A percentile compares a stretch with the other conserved stretches of the same genome.
phyloP scores from a whole-genome alignment of 768 basidiomycete species.

The Termitomyces sp. region DNA sequence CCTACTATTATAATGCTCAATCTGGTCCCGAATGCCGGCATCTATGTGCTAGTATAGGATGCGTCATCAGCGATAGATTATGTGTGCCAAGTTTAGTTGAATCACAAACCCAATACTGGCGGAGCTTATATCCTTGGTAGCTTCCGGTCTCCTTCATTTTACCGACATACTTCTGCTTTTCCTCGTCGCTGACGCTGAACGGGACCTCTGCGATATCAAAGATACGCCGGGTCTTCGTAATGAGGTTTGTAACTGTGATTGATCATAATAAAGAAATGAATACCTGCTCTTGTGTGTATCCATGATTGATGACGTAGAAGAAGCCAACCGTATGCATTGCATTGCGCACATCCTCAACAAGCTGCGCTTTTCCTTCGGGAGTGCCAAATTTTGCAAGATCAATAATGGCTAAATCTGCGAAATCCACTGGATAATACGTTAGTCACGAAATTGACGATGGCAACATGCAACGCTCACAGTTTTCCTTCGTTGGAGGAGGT shows the following conservation, averaged over 20 bases:
- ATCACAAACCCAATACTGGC: slow-evolving; percentile 17
- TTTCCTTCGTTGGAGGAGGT: slow-evolving; percentile 14
- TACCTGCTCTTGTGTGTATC: slow-evolving; percentile 38
- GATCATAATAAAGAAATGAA: background rate
- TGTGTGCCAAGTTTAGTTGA: background rate
- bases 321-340: slow-evolving; percentile 43
- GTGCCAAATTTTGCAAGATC: slow-evolving; percentile 42
- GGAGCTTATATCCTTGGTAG: slow-evolving; percentile 36
- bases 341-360: slow-evolving; percentile 39
- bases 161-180: slow-evolving; percentile 34
- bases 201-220: slow-evolving; percentile 43
- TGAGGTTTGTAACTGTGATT: background rate
- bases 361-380: slow-evolving; percentile 30
- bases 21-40: slow-evolving; percentile 57
- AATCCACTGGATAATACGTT: slow-evolving; percentile 23
- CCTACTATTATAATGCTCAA: slow-evolving; percentile 64
- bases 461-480: background rate
- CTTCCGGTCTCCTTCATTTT: slow-evolving; percentile 35
- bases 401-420: slow-evolving; percentile 50
- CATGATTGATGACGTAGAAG: slow-evolving; percentile 49
- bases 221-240: slow-evolving; percentile 35
- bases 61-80: background rate
- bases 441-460: background rate
- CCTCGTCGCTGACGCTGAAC: slow-evolving; percentile 33
- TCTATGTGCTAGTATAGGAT: slow-evolving; percentile 53